Evolutionary conservation across 371 early-diverging fungal genomes (phyloP).

Genomic region (Apophysomyces sp.): DNA sequence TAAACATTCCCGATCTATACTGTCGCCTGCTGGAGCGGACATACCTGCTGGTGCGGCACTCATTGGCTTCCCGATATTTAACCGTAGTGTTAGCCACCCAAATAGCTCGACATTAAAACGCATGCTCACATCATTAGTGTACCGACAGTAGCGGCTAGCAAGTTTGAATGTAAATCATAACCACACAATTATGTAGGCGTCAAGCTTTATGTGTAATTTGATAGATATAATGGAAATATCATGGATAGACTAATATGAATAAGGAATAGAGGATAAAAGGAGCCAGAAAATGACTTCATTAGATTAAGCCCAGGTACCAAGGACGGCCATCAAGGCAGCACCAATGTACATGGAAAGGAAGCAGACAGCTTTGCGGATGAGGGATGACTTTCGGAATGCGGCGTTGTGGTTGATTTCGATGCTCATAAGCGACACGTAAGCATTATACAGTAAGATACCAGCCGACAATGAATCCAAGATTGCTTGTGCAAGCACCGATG

Average conservation of each 20-base stretch:
- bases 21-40: too few relatives aligned
- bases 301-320: conserved; percentile 66
- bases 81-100: too few relatives aligned
- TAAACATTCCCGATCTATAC: too few relatives aligned
- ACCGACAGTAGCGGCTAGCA: too few relatives aligned
- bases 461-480: conserved; percentile 75
- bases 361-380: conserved; percentile 38
- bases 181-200: too few relatives aligned
- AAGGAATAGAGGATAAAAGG: background rate
- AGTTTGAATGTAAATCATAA: too few relatives aligned
- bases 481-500: conserved; percentile 67
- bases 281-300: background rate
- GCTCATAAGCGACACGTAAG: conserved; percentile 72
- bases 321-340: conserved; percentile 66
- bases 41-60: too few relatives aligned
- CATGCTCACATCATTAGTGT: too few relatives aligned
- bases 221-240: too few relatives aligned
- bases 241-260: background rate
- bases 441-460: conserved; percentile 80
- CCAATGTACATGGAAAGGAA: conserved; percentile 62
- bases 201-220: too few relatives aligned
- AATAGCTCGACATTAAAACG: too few relatives aligned
- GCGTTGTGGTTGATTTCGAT: conserved; percentile 65
- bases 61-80: too few relatives aligned
- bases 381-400: conserved; percentile 45